phyloP scores from a whole-genome alignment of 768 basidiomycete species.

The Gyrodon lividus region DNA sequence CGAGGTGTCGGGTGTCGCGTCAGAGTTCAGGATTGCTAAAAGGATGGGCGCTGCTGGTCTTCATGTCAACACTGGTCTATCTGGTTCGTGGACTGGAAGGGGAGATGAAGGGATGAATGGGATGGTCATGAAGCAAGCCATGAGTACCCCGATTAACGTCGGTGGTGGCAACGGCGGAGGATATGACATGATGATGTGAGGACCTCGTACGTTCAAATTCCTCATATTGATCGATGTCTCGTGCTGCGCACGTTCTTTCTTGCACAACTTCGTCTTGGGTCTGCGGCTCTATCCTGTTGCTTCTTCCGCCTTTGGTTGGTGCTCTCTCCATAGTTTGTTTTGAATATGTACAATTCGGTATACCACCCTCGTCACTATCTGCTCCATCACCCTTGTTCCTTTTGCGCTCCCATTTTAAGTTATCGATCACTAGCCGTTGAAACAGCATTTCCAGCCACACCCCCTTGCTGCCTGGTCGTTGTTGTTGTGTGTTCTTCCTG shows the following conservation, averaged over 20 bases:
- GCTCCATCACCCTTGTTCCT: slow-evolving; percentile 4
- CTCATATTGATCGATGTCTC: slow-evolving; percentile 1
- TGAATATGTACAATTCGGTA: slow-evolving; percentile 13
- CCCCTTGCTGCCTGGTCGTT: background rate
- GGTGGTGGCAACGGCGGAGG: slow-evolving; percentile 37
- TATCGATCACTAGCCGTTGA: slow-evolving; percentile 14
- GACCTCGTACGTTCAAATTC: slow-evolving; percentile 5
- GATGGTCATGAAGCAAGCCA: slow-evolving; percentile 36
- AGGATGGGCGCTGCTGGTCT: slow-evolving; percentile 23
- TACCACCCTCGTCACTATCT: background rate
- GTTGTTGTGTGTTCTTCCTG: slow-evolving; percentile 5
- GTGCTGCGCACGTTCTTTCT: slow-evolving; percentile 12
- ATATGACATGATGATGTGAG: slow-evolving; percentile 41
- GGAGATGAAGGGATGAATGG: slow-evolving; percentile 31
- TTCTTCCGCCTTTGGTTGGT: slow-evolving; percentile 12
- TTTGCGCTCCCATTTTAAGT: slow-evolving; percentile 1
- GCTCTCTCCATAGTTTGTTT: slow-evolving; percentile 11
- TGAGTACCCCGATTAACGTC: slow-evolving; percentile 38
- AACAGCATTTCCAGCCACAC: slow-evolving; percentile 8
- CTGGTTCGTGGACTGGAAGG: slow-evolving; percentile 26
- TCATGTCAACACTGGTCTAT: slow-evolving; percentile 26
- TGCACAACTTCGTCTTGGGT: slow-evolving; percentile 10
- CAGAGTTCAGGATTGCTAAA: slow-evolving; percentile 27
- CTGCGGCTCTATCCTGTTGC: slow-evolving; percentile 10
- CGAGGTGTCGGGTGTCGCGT: slow-evolving; percentile 33